These are phyloP conservation scores for Aureobasidium sp. DNA, from an alignment of 2,329 filamentous ascomycete genomes.

Conservation along the genomic window DNA sequence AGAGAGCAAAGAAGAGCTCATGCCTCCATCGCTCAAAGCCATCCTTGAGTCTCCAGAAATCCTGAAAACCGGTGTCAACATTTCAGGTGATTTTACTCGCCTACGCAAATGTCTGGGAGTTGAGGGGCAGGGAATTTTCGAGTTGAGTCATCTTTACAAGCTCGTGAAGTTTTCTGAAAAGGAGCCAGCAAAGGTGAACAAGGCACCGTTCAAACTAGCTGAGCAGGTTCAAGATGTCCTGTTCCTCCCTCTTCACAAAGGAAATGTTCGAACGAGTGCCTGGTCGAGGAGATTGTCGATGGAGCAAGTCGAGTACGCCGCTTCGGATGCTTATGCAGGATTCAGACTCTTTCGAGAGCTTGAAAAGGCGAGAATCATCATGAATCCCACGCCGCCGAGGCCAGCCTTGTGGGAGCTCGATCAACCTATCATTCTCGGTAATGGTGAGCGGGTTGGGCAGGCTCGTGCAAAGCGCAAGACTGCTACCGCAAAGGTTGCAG, in stretches of 20 bases:
- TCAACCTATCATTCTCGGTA: slow-evolving; percentile 50
- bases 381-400: slow-evolving; percentile 61
- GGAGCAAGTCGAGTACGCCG: slow-evolving; percentile 64
- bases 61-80: slow-evolving; percentile 67
- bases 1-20: slow-evolving; percentile 42
- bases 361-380: slow-evolving; percentile 55
- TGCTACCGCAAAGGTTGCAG: not conserved
- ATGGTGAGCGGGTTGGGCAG: slow-evolving; percentile 27
- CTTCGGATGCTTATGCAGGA: slow-evolving; percentile 74
- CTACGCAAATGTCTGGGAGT: slow-evolving; percentile 59
- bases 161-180: slow-evolving; percentile 58
- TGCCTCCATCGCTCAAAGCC: slow-evolving; percentile 60
- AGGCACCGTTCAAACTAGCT: slow-evolving; percentile 55
- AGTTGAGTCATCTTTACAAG: slow-evolving; percentile 74
- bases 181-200: slow-evolving; percentile 53
- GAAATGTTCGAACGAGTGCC: slow-evolving; percentile 60
- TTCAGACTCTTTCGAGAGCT: slow-evolving; percentile 64
- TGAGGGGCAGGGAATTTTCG: slow-evolving; percentile 58
- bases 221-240: slow-evolving; percentile 63
- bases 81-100: slow-evolving; percentile 58
- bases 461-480: not conserved
- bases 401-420: slow-evolving; percentile 61
- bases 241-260: slow-evolving; percentile 67
- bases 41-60: slow-evolving; percentile 64
- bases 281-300: slow-evolving; percentile 58